phyloP scores from a whole-genome alignment of 1,284 basidiomycete genomes.

The Schizophyllum amplum region DNA sequence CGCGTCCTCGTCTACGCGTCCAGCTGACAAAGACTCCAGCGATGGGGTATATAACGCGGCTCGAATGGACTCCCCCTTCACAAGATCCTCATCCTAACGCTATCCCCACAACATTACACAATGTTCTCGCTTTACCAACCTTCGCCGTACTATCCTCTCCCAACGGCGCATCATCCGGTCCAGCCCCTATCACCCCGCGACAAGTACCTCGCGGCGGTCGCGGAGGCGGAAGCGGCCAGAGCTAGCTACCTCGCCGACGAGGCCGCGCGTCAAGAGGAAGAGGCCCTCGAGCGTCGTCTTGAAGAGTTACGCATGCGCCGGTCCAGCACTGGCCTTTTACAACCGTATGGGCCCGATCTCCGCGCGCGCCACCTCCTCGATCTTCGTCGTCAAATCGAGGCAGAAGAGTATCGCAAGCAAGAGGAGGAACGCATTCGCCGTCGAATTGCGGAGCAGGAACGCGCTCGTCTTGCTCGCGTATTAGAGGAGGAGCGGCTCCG shows the following conservation, averaged over 20 bases:
- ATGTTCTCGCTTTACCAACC: slow-evolving; percentile 1
- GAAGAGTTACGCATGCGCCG: slow-evolving; percentile 16
- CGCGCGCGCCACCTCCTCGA: slow-evolving; percentile 6
- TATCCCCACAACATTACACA: slow-evolving; percentile 2
- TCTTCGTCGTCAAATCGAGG: slow-evolving; percentile 17
- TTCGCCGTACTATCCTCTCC: slow-evolving; percentile 4
- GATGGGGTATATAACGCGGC: background rate
- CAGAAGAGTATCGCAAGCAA: slow-evolving; percentile 16
- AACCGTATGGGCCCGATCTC: background rate
- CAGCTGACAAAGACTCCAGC: background rate
- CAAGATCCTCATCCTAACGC: background rate
- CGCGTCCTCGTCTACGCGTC: background rate
- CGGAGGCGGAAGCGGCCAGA: slow-evolving; percentile 19
- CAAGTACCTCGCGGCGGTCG: slow-evolving; percentile 19
- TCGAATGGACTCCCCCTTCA: background rate
- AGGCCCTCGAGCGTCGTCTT: slow-evolving; percentile 21
- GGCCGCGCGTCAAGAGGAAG: slow-evolving; percentile 24
- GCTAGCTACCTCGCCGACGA: slow-evolving; percentile 25
- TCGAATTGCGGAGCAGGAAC: slow-evolving; percentile 9
- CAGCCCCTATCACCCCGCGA: slow-evolving; percentile 13
- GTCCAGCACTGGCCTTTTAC: background rate
- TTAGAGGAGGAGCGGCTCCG: slow-evolving; percentile 8
- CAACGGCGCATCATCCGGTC: slow-evolving; percentile 1
- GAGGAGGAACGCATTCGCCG: slow-evolving; percentile 9
- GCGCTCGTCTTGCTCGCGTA: background rate